Evolutionary conservation across 371 early-diverging fungal species (phyloP), one percentile per base, ranked within the genome.

Genomic region (Dinochytrium kinnereticum): DNA sequence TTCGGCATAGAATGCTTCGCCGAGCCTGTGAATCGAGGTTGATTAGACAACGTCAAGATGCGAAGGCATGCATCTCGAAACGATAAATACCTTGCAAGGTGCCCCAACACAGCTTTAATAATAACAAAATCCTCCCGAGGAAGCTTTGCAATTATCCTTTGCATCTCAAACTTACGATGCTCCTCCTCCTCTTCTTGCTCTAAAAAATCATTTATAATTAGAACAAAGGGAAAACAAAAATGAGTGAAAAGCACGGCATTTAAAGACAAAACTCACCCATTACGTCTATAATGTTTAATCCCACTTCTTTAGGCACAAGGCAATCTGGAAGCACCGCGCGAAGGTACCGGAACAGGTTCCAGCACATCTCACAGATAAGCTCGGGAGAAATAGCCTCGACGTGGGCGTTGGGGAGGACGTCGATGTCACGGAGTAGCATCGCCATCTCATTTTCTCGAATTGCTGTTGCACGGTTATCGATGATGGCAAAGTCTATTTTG

Each of bases 371-470:
- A 24, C 24, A 28, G 24, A 69, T n/a, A 5, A 39, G 30, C 31
- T 51, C 53, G 10, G 51, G 69, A 30, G 69, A 51, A 17, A 69
- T 69, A 24, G 7, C 34, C 17, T 51, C 53, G 21, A 69, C 53
- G 51, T 15, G 10, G 1, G 15, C 49, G 2, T 24, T 69, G n/a
- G 69, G 69, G 2, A 51, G 36, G n/a, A 51, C 36, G 31, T 69
- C 57, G 31, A 69, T 36, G 53, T 69, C 69, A 33, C 69, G 50
- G 10, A 69, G 31, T 1, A 69, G 26, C 53, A 49, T 49, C 3
- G 55, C 57, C 37, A 51, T 51, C 34, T 69, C 69, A 30, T 69
- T 69, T 36, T 69, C 69, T 7, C 51, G 69, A 19, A 69, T 7
- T 3, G 36, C 53, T 7, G 69, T 33, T 21, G 26, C 50, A 2